phyloP scores from a whole-genome alignment of 2,329 filamentous ascomycete species.

The Aspergillus novoparasiticus region DNA sequence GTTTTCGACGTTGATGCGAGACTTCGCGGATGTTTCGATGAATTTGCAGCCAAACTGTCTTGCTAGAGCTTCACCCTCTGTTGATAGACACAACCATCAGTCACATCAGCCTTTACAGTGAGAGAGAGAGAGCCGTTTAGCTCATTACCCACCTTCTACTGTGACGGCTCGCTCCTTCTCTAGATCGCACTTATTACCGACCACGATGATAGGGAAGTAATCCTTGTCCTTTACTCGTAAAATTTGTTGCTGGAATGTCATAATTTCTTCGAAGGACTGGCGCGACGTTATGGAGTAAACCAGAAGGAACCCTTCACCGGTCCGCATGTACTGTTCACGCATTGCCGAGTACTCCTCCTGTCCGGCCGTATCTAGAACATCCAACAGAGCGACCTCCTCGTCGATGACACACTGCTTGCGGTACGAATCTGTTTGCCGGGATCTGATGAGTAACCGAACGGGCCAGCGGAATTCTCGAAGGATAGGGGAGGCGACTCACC shows the following conservation, averaged over 20 bases:
- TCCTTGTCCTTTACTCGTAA: constrained; percentile 99
- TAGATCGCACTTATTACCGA: constrained; percentile 99
- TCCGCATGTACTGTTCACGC: constrained; percentile 99
- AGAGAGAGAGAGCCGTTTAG: background rate
- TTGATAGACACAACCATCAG: constrained; percentile 13
- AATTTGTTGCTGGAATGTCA: constrained; percentile 98
- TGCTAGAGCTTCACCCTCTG: constrained; percentile 88
- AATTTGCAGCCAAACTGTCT: constrained; percentile 93
- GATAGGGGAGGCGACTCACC: constrained; percentile 52
- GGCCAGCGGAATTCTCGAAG: background rate
- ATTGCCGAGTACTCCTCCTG: constrained; percentile 99
- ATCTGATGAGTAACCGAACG: background rate
- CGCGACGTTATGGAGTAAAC: constrained; percentile 98
- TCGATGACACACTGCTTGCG: constrained; percentile 99
- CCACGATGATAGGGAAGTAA: constrained; percentile 98
- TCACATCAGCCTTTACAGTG: background rate
- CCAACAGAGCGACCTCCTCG: constrained; percentile 94
- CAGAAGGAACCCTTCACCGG: constrained; percentile 94
- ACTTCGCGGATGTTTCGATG: constrained; percentile 98
- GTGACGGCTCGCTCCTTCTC: constrained; percentile 89
- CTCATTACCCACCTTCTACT: constrained; percentile 71
- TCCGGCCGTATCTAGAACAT: constrained; percentile 96
- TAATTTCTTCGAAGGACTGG: constrained; percentile 97
- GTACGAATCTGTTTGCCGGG: constrained; percentile 77
- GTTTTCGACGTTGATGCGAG: constrained; percentile 96